A percentile compares a stretch with the other conserved stretches of the same genome.
Conservation (phyloP, 129 eudicot genomes). For the Sambucus nigra region DNA sequence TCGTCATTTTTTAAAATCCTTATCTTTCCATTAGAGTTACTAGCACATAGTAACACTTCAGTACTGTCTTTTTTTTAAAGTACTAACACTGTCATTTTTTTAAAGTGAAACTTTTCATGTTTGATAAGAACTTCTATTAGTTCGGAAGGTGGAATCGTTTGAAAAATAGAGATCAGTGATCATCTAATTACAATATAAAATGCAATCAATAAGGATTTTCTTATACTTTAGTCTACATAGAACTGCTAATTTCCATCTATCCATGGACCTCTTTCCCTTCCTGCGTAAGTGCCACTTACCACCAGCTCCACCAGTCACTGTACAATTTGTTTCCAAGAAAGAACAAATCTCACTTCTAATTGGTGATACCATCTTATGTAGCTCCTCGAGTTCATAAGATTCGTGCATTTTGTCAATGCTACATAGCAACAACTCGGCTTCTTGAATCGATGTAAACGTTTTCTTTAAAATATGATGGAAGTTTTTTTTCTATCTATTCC, state of each 20-base stretch:
- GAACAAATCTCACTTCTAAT: slow-evolving; percentile 28
- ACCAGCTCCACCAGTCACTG: slow-evolving; percentile 14
- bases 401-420: slow-evolving; percentile 27
- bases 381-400: slow-evolving; percentile 11
- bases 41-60: too few relatives aligned
- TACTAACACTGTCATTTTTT: too few relatives aligned
- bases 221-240: slow-evolving; percentile 70
- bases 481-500: slow-evolving; percentile 49
- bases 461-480: slow-evolving; percentile 30
- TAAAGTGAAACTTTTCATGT: too few relatives aligned
- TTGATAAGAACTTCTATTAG: not conserved
- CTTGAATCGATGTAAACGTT: slow-evolving; percentile 43
- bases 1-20: too few relatives aligned
- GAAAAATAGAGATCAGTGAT: slow-evolving; percentile 8
- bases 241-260: slow-evolving; percentile 74
- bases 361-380: slow-evolving; percentile 18
- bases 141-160: not conserved
- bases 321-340: slow-evolving; percentile 29
- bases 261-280: slow-evolving; percentile 34
- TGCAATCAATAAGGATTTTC: slow-evolving; percentile 41
- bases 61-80: too few relatives aligned
- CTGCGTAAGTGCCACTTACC: slow-evolving; percentile 1
- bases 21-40: too few relatives aligned
- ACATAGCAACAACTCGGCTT: slow-evolving; percentile 38
- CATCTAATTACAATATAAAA: slow-evolving; percentile 37